Percentiles rank a stretch among this genome's conserved stretches.
Evolutionary conservation across 805 yeast species (phyloP).

Genomic region (Hanseniaspora mollemarum): DNA sequence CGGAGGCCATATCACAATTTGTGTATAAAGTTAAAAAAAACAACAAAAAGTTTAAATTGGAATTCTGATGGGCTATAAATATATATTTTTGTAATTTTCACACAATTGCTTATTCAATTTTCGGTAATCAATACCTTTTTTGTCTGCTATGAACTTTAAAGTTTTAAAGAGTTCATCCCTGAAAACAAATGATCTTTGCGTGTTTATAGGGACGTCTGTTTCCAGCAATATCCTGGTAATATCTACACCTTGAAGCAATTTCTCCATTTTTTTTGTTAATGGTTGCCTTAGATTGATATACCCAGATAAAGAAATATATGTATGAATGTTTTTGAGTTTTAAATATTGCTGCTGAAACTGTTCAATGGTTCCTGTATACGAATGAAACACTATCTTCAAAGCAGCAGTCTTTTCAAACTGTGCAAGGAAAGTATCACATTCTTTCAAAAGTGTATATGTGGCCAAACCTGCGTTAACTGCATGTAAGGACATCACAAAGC

Average conservation of each 20-base stretch:
- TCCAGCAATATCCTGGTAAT: slow-evolving; percentile 36
- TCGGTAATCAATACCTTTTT: background rate
- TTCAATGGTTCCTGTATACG: slow-evolving; percentile 74
- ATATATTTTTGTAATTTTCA: background rate
- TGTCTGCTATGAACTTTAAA: background rate
- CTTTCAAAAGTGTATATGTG: slow-evolving; percentile 22
- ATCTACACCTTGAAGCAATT: slow-evolving; percentile 30
- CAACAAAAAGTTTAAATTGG: slow-evolving; percentile 35
- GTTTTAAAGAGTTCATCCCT: slow-evolving; percentile 3
- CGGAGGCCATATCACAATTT: slow-evolving; percentile 79
- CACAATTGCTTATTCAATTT: slow-evolving; percentile 1
- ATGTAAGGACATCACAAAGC: slow-evolving; percentile 60
- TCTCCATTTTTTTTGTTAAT: slow-evolving; percentile 23
- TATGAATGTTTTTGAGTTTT: slow-evolving; percentile 23
- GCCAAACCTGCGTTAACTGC: slow-evolving; percentile 60
- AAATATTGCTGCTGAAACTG: slow-evolving; percentile 37
- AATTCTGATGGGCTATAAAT: slow-evolving; percentile 20
- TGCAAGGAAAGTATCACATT: background rate
- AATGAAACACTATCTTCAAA: slow-evolving; percentile 57
- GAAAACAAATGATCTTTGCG: slow-evolving; percentile 11
- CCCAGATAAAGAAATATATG: slow-evolving; percentile 26
- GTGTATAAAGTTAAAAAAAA: slow-evolving; percentile 74
- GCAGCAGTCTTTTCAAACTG: too few relatives aligned
- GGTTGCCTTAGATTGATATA: slow-evolving; percentile 22
- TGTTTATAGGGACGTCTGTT: slow-evolving; percentile 34